Percentiles rank a stretch among this genome's conserved stretches.
Conservation (phyloP, 148 eudicot genomes). For the Amaranthus cruentus region DNA sequence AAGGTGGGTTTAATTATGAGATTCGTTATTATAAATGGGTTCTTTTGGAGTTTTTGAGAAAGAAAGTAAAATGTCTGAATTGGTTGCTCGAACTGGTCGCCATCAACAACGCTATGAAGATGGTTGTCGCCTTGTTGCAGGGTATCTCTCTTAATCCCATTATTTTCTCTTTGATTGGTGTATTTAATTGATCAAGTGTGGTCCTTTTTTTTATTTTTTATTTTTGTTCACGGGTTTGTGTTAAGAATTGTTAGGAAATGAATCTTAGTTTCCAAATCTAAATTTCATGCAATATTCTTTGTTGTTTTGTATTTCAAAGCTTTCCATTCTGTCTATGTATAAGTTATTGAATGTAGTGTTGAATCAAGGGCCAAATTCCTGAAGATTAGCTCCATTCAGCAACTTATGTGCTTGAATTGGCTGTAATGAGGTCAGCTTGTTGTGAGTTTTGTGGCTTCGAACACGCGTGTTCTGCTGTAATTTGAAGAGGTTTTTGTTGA, state of each 20-base stretch:
- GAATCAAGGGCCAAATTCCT: too few species aligned
- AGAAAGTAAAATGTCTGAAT: slow-evolving; percentile 58
- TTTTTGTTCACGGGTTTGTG: background rate
- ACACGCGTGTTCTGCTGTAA: too few species aligned
- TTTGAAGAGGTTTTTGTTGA: too few species aligned
- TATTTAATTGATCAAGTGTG: background rate
- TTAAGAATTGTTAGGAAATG: background rate
- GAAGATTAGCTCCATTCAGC: too few species aligned
- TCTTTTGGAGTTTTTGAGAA: slow-evolving; percentile 21
- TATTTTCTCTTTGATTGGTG: background rate
- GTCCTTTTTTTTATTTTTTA: background rate
- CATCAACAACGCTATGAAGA: slow-evolving; percentile 75
- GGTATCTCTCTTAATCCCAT: slow-evolving; percentile 30
- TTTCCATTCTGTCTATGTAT: too few species aligned
- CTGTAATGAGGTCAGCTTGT: too few species aligned
- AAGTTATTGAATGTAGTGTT: too few species aligned
- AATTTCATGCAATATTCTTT: too few species aligned
- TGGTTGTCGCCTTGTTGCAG: slow-evolving; percentile 84
- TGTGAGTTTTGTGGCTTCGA: too few species aligned
- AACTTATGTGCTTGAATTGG: too few species aligned
- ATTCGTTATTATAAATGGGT: slow-evolving; percentile 19
- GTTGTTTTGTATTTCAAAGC: too few species aligned
- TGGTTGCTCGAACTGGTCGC: slow-evolving; percentile 89
- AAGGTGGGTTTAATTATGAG: slow-evolving; percentile 2
- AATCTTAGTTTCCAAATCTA: background rate